Percentiles rank a stretch among this genome's conserved stretches.
Conservation (phyloP, 2,329 filamentous ascomycete species). For the Amphichorda felina region DNA sequence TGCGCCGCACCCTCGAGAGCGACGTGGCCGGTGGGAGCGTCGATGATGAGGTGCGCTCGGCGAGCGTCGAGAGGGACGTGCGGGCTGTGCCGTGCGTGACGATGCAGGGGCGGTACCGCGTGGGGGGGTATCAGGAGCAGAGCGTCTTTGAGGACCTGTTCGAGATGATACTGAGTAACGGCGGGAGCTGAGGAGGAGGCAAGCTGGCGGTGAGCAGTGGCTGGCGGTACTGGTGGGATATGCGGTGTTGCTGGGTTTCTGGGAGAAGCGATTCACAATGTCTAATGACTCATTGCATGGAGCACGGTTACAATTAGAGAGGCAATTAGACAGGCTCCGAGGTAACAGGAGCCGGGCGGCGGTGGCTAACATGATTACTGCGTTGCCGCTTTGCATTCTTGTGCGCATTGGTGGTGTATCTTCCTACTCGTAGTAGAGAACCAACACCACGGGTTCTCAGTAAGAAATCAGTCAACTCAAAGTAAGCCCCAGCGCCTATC, state of each 20-base stretch:
- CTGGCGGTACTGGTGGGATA: too few species aligned
- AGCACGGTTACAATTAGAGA: too few species aligned
- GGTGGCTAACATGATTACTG: neutral
- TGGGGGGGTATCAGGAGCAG: slow-evolving; percentile 61
- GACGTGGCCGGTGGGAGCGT: slow-evolving; percentile 13
- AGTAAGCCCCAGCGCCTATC: too few species aligned
- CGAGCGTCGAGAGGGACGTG: slow-evolving; percentile 24
- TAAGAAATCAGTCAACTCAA: too few species aligned
- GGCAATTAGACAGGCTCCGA: too few species aligned
- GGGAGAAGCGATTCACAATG: too few species aligned
- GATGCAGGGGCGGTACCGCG: slow-evolving; percentile 53
- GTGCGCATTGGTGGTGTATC: too few species aligned
- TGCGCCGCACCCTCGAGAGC: slow-evolving; percentile 16
- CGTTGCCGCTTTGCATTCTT: neutral
- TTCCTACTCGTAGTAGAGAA: neutral
- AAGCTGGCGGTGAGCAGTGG: too few species aligned
- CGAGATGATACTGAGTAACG: slow-evolving; percentile 32
- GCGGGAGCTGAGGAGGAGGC: slow-evolving; percentile 2
- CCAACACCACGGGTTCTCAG: too few species aligned
- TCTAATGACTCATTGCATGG: too few species aligned
- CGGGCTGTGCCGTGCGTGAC: slow-evolving; percentile 64
- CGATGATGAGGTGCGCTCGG: slow-evolving; percentile 16
- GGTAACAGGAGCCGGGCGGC: too few species aligned
- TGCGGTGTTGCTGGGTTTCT: too few species aligned
- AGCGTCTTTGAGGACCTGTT: slow-evolving; percentile 56